Evolutionary conservation across 164 flowering plant genomes (phyloP).

Genomic region (Annona squamosa): DNA sequence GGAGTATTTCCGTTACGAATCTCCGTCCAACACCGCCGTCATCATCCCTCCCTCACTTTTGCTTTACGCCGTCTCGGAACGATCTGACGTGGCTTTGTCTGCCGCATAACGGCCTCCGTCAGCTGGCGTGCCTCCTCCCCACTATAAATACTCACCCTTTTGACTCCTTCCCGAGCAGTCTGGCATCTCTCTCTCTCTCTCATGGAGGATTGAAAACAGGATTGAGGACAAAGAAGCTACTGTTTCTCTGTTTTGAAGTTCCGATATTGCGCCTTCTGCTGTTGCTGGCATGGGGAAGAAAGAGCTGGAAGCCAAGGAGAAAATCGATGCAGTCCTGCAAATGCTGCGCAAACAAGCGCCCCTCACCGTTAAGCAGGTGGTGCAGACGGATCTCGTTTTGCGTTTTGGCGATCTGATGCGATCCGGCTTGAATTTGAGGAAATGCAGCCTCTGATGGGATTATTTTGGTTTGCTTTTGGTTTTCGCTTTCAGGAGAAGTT

Average conservation of each 20-base stretch:
- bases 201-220: not conserved
- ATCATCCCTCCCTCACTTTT: not conserved
- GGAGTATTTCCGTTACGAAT: constrained; percentile 14
- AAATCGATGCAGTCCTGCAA: constrained; percentile 60
- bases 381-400: not conserved
- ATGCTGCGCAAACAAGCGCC: constrained; percentile 67
- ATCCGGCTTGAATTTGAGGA: not conserved
- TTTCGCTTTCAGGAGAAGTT: constrained; percentile 68
- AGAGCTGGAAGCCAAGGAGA: constrained; percentile 31
- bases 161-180: not conserved
- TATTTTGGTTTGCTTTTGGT: not conserved
- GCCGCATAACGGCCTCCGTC: constrained; percentile 23
- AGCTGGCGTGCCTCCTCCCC: constrained; percentile 7
- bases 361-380: constrained; percentile 73
- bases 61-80: not conserved
- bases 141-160: constrained; percentile 17
- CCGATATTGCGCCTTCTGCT: too few relatives aligned
- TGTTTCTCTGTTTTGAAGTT: not conserved
- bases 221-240: not conserved
- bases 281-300: constrained; percentile 56
- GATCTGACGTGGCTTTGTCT: constrained; percentile 4
- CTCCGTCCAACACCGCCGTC: constrained; percentile 6
- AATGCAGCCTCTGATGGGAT: not conserved
- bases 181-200: constrained; percentile 5
- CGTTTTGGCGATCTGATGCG: not conserved